Evolutionary conservation across 495 filamentous ascomycete species (phyloP), one percentile per base, ranked within the genome.

Genomic region (Aspergillus campestris): DNA sequence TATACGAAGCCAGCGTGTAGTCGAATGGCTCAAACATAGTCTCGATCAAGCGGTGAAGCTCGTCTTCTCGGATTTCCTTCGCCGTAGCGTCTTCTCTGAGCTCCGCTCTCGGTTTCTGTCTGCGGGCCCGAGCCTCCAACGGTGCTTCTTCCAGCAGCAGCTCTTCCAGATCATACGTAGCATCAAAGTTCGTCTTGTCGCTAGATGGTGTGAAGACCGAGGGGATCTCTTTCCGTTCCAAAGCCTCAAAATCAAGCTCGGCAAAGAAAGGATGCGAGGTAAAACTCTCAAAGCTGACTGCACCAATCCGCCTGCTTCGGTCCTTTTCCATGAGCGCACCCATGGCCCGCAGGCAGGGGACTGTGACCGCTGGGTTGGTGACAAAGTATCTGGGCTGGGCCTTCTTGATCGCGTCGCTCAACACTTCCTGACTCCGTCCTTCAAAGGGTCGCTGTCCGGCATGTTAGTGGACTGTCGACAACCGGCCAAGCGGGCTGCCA

Each of bases 171-270:
- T 98, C 92, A 59, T 98, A 98, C 1, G 92, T 98, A 5, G 92
- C 92, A 66, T 98, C 92, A 50, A 98, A 98, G 63, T 98, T 98
- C 6, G 94, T 95, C 75, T 98, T 98, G 40, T 98, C 92, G 39
- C 87, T 86, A 1, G 90, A 94, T 6, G 92, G 92, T 15, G 79
- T 73, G 67, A 98, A 98, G 0, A 97, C 80, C 0, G 92, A 91
- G 40, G 91, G 83, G 45, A 95, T 80, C 61, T 94, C 83, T 59
- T 96, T 98, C 41, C 82, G 71, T 60, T 94, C 87, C 31, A 98
- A 65, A 2, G 84, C 84, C 12, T 74, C 81, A 45, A 98, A 98
- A 60, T 97, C 87, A 53, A 96, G 78, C 2, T 73, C 69, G 34
- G 81, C 72, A 69, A 97, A 98, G 76, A 98, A 98, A 9, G 83